Percentiles rank a stretch among this genome's conserved stretches.
Conservation (phyloP, 495 filamentous ascomycete genomes). For the Tuber aestivum region DNA sequence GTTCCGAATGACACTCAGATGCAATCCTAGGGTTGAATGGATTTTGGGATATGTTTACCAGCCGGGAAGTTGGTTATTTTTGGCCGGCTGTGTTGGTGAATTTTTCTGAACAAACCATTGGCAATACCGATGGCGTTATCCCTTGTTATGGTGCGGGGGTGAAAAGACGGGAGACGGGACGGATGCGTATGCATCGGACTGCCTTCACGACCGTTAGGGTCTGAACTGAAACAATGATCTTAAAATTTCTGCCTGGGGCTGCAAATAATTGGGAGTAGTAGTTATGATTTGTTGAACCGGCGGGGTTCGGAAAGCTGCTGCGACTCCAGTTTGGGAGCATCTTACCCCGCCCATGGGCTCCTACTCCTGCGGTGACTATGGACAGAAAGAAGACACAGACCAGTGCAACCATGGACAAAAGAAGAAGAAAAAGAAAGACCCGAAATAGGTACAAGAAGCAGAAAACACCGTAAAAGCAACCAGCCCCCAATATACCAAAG, state of each 20-base stretch:
- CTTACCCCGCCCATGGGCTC: conserved; percentile 11
- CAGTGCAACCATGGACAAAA: conserved; percentile 32
- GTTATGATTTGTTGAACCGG: not conserved
- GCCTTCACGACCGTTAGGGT: not conserved
- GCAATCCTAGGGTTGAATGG: not conserved
- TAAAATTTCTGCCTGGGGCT: not conserved
- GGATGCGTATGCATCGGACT: not conserved
- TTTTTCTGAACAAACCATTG: not conserved
- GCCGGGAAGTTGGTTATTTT: not conserved
- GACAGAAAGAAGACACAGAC: conserved; percentile 11
- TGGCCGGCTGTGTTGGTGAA: not conserved
- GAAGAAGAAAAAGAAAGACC: conserved; percentile 22
- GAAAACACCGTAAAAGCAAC: conserved; percentile 33
- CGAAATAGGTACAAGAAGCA: conserved; percentile 19
- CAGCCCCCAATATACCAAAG: conserved; percentile 23
- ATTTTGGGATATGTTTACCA: not conserved
- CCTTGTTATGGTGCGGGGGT: not conserved
- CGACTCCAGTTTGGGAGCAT: not conserved
- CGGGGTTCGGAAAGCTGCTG: not conserved
- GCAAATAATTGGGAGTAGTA: not conserved
- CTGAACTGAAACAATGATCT: not conserved
- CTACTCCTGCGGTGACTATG: conserved; percentile 20
- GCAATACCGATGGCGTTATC: not conserved
- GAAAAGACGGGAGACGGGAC: not conserved
- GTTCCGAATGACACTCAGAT: not conserved